Percentiles rank a stretch among this genome's conserved stretches.
Evolutionary conservation across 352 stramenopile genomes (phyloP).

Genomic region (Pythium angustatum): DNA sequence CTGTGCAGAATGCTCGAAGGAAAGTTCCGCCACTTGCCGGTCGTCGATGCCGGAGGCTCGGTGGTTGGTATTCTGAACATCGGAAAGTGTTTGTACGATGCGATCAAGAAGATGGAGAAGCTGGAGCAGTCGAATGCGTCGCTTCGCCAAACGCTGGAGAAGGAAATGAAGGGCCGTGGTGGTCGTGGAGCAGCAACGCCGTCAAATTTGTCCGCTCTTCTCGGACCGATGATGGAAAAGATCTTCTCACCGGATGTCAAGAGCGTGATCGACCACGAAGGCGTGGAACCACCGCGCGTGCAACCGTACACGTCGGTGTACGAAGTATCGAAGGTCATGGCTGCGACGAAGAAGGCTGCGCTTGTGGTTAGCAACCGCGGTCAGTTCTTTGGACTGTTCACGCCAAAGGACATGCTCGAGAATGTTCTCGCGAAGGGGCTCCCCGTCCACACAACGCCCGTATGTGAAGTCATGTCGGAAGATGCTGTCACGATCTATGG

Average conservation of each 20-base stretch:
- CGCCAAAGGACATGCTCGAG: constrained; percentile 97
- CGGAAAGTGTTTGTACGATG: constrained; percentile 98
- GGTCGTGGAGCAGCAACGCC: constrained; percentile 27
- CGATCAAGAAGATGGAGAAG: constrained; percentile 97
- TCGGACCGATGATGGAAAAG: constrained; percentile 86
- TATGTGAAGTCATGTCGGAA: constrained; percentile 91
- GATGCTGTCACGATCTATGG: constrained; percentile 72
- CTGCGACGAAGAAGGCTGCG: constrained; percentile 92
- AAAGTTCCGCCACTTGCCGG: constrained; percentile 86
- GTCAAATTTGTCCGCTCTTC: constrained; percentile 53
- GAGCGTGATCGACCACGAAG: constrained; percentile 81
- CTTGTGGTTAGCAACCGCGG: constrained; percentile 93
- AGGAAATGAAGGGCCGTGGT: constrained; percentile 65
- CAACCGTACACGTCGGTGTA: constrained; percentile 91
- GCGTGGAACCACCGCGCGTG: constrained; percentile 70
- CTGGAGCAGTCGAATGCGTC: constrained; percentile 74
- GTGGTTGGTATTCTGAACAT: constrained; percentile 98
- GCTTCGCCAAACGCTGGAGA: constrained; percentile 77
- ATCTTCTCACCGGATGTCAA: constrained; percentile 88
- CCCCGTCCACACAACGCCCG: constrained; percentile 89
- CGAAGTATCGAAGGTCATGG: constrained; percentile 94
- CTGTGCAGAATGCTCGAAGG: constrained; percentile 87
- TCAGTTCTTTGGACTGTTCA: constrained; percentile 96
- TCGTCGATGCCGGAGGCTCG: constrained; percentile 73
- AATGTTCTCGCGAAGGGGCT: constrained; percentile 93